Evolutionary conservation across 805 yeast genomes (phyloP).

Genomic region (Wickerhamiella kurtzmanii): DNA sequence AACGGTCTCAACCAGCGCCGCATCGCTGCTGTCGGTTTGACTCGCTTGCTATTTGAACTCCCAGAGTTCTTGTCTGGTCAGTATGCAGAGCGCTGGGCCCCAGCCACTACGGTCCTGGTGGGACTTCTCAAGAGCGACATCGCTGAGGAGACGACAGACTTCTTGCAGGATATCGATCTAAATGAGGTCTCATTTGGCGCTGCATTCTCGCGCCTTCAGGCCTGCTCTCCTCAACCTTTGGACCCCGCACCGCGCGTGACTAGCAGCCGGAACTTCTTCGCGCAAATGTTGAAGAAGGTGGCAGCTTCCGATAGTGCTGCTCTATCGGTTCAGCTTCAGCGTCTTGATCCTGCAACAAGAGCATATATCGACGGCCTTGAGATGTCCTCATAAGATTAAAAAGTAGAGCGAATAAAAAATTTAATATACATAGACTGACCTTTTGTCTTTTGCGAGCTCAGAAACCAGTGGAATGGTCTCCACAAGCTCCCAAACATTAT

Average conservation of each 20-base stretch:
- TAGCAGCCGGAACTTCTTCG: conserved; percentile 20
- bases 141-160: conserved; percentile 23
- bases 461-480: conserved; percentile 21
- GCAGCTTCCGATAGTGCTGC: conserved; percentile 1
- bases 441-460: conserved; percentile 24
- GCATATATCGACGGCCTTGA: not conserved
- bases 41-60: conserved; percentile 31
- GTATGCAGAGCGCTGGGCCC: conserved; percentile 31
- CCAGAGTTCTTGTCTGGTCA: conserved; percentile 29
- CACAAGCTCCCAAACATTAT: conserved; percentile 42
- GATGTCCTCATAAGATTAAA: not conserved
- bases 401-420: no score
- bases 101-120: conserved; percentile 34
- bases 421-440: conserved; percentile 42
- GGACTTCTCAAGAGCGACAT: conserved; percentile 32
- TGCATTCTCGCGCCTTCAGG: conserved; percentile 57
- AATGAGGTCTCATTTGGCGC: conserved; percentile 83
- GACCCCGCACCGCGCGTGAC: conserved; percentile 56
- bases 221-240: conserved; percentile 44
- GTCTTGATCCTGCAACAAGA: not conserved
- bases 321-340: not conserved
- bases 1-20: conserved; percentile 34
- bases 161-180: conserved; percentile 34
- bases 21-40: conserved; percentile 36
- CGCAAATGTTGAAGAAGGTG: conserved; percentile 12